Evolutionary conservation across 371 early-diverging fungal species (phyloP).

Genomic region (Mycotypha africana): DNA sequence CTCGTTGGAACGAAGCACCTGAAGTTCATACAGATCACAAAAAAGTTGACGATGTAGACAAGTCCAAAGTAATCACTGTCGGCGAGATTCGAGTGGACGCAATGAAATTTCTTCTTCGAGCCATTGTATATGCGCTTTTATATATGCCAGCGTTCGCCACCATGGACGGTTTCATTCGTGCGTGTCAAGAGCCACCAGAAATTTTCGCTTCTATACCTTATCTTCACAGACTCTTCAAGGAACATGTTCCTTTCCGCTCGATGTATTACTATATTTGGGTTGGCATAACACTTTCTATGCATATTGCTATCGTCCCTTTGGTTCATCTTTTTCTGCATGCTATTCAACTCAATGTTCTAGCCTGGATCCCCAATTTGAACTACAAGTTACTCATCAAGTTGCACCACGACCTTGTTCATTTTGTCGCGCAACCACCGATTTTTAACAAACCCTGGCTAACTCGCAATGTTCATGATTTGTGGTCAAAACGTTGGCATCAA

Average conservation of each 20-base stretch:
- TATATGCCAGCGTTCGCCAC: constrained; percentile 17
- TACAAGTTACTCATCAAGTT: neutral
- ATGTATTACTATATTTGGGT: constrained; percentile 14
- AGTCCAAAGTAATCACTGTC: neutral
- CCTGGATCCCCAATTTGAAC: constrained; percentile 2
- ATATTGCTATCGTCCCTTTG: constrained; percentile 18
- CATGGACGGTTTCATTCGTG: constrained; percentile 22
- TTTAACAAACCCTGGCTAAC: constrained; percentile 27
- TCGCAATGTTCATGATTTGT: constrained; percentile 22
- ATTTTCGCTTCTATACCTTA: neutral
- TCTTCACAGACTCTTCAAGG: neutral
- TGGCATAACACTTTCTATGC: constrained; percentile 19
- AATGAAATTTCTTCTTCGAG: constrained; percentile 4
- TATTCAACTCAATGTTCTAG: constrained; percentile 2
- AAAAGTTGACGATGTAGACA: neutral
- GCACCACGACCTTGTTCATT: constrained; percentile 3
- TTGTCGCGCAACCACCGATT: constrained; percentile 19
- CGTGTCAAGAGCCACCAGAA: constrained; percentile 18
- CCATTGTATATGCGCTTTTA: constrained; percentile 2
- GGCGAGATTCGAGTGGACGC: constrained; percentile 11
- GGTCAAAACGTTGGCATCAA: constrained; percentile 35
- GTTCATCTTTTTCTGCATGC: constrained; percentile 11
- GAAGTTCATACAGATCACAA: neutral
- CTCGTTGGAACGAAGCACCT: constrained; percentile 16
- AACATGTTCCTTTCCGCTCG: neutral